Percentiles rank a stretch among this genome's conserved stretches.
These are phyloP conservation scores for Colletotrichum horii DNA, from an alignment of 2,329 filamentous ascomycete species.

Conservation along the genomic window DNA sequence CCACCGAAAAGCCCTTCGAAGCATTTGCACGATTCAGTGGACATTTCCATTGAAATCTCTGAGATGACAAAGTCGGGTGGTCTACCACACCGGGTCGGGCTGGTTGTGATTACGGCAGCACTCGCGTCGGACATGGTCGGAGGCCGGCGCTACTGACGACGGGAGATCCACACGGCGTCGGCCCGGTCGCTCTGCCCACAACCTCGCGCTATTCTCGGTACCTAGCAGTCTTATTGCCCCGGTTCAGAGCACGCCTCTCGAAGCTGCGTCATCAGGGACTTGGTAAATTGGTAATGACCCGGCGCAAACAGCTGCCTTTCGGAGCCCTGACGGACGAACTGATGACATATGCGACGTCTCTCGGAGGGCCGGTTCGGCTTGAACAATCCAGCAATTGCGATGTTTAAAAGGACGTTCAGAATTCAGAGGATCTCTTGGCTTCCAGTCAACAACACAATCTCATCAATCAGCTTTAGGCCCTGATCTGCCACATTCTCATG, in stretches of 20 bases:
- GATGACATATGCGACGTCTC: not conserved
- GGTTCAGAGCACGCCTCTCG: not conserved
- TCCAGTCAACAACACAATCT: accelerated
- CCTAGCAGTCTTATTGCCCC: not conserved
- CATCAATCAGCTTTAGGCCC: not conserved
- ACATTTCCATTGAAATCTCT: not conserved
- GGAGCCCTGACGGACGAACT: not conserved
- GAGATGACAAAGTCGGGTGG: not conserved
- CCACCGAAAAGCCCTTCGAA: not conserved
- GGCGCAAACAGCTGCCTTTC: not conserved
- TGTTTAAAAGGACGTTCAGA: not conserved
- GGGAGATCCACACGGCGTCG: not conserved
- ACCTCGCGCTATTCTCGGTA: not conserved
- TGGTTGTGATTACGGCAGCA: not conserved
- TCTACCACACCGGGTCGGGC: not conserved
- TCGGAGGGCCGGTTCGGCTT: not conserved
- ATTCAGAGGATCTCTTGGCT: not conserved
- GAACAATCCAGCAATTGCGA: not conserved
- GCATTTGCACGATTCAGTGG: not conserved
- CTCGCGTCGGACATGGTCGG: not conserved
- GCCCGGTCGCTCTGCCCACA: not conserved
- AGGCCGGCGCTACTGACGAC: not conserved
- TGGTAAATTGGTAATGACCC: not conserved
- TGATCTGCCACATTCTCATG: no score
- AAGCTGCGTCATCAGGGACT: not conserved